Conservation (phyloP, 1,284 basidiomycete species). For the Garcileccinum viscosum region DNA sequence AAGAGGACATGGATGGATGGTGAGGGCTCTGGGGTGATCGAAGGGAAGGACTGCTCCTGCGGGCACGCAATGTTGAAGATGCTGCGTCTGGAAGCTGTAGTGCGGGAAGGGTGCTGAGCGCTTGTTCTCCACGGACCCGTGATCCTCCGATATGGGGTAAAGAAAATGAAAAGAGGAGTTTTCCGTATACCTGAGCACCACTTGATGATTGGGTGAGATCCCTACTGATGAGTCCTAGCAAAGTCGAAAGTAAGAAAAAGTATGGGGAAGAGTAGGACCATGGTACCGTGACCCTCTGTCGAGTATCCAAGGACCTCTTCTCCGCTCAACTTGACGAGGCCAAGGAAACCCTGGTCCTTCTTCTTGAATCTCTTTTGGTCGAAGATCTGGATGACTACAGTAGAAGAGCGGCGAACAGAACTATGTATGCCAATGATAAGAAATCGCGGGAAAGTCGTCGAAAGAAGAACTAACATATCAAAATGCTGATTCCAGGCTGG, state of each 20-base stretch:
- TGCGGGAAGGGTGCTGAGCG: slow-evolving; percentile 19
- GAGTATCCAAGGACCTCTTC: slow-evolving; percentile 34
- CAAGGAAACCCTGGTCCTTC: slow-evolving; percentile 87
- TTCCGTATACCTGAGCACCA: slow-evolving; percentile 38
- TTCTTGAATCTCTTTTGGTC: slow-evolving; percentile 98
- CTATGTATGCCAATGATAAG: slow-evolving; percentile 46
- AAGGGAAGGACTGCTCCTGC: slow-evolving; percentile 34
- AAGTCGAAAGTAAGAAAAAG: slow-evolving; percentile 16
- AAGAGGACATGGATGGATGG: slow-evolving; percentile 30
- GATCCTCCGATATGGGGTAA: slow-evolving; percentile 30
- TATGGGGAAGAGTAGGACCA: neutral
- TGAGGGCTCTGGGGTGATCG: slow-evolving; percentile 25
- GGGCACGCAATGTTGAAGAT: slow-evolving; percentile 23
- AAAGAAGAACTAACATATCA: slow-evolving; percentile 71
- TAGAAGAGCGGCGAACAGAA: slow-evolving; percentile 86
- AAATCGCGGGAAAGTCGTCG: slow-evolving; percentile 7
- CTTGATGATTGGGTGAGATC: slow-evolving; percentile 38
- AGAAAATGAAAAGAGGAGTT: slow-evolving; percentile 42
- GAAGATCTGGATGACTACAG: slow-evolving; percentile 96
- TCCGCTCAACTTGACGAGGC: slow-evolving; percentile 38
- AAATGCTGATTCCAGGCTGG: slow-evolving; percentile 96
- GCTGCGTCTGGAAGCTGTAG: slow-evolving; percentile 23
- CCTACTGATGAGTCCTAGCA: slow-evolving; percentile 37
- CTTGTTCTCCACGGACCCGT: slow-evolving; percentile 26
- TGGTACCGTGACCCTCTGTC: slow-evolving; percentile 36